Conservation (phyloP, 148 eudicot genomes). For the Polygonum aviculare region DNA sequence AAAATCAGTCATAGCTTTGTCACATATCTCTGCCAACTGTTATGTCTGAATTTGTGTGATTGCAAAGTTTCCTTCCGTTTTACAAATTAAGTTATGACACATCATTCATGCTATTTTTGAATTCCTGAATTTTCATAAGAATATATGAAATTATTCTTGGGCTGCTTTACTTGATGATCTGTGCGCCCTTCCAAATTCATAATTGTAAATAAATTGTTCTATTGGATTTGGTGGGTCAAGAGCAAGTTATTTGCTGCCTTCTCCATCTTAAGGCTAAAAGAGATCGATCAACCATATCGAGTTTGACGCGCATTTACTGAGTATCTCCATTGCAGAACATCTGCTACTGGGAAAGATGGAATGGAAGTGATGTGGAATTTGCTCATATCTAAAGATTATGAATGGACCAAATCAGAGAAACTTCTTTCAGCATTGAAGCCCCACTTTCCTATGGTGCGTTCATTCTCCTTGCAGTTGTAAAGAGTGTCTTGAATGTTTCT, state of each 20-base stretch:
- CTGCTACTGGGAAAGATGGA: conserved; percentile 38
- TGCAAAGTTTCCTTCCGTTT: too few species aligned
- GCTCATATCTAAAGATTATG: conserved; percentile 42
- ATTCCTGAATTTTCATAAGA: neutral
- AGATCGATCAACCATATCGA: neutral
- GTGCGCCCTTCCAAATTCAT: neutral
- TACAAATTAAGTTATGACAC: too few species aligned
- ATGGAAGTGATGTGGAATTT: conserved; percentile 59
- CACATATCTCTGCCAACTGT: neutral
- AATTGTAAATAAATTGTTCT: neutral
- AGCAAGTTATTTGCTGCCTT: neutral
- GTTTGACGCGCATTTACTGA: neutral
- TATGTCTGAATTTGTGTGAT: neutral
- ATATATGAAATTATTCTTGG: neutral
- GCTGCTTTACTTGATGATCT: neutral
- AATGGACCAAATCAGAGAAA: conserved; percentile 55
- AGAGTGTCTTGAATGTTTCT: too few species aligned
- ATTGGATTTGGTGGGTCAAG: neutral
- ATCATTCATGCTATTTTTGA: too few species aligned
- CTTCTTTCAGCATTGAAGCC: conserved; percentile 34
- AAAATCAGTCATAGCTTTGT: neutral
- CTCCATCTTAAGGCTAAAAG: neutral
- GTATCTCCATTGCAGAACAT: conserved; percentile 35
- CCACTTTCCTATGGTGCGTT: too few species aligned
- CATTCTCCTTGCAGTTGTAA: too few species aligned